Conservation (phyloP, 768 basidiomycete species). For the Podaxis sp. region DNA sequence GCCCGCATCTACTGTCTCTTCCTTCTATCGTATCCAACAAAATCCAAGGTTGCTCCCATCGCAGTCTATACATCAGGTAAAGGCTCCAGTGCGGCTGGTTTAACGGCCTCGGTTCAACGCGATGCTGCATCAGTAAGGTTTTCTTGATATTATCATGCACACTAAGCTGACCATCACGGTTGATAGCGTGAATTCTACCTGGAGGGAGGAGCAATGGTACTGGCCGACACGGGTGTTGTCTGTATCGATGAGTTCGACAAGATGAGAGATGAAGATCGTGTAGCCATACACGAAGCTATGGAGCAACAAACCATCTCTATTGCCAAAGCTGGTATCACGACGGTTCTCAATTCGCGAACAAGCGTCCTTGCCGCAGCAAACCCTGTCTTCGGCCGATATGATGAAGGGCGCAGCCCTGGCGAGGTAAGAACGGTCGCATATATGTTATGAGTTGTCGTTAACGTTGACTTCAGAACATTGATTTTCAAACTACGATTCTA, state of each 20-base stretch:
- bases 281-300: constrained; percentile 99
- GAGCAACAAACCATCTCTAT: constrained; percentile 99
- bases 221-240: constrained; percentile 97
- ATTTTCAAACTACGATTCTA: constrained; percentile 96
- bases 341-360: constrained; percentile 93
- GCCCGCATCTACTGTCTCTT: constrained; percentile 2
- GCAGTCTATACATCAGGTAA: constrained; percentile 99
- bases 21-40: constrained; percentile 2
- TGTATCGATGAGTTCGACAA: constrained; percentile 99
- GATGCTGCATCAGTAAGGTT: constrained; percentile 80
- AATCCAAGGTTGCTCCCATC: constrained; percentile 84
- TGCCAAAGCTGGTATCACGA: constrained; percentile 98
- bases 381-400: constrained; percentile 96
- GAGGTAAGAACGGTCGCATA: constrained; percentile 51
- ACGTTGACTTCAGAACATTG: constrained; percentile 66
- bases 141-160: neutral
- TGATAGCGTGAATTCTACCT: constrained; percentile 93
- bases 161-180: constrained; percentile 8
- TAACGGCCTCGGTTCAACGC: constrained; percentile 96
- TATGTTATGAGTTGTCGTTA: constrained; percentile 6
- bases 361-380: constrained; percentile 97
- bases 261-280: constrained; percentile 98
- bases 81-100: constrained; percentile 96
- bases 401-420: constrained; percentile 94
- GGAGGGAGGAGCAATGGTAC: constrained; percentile 99